These are phyloP conservation scores for Trichoderma atroviride DNA, from an alignment of 2,329 filamentous ascomycete genomes.

Conservation along the genomic window DNA sequence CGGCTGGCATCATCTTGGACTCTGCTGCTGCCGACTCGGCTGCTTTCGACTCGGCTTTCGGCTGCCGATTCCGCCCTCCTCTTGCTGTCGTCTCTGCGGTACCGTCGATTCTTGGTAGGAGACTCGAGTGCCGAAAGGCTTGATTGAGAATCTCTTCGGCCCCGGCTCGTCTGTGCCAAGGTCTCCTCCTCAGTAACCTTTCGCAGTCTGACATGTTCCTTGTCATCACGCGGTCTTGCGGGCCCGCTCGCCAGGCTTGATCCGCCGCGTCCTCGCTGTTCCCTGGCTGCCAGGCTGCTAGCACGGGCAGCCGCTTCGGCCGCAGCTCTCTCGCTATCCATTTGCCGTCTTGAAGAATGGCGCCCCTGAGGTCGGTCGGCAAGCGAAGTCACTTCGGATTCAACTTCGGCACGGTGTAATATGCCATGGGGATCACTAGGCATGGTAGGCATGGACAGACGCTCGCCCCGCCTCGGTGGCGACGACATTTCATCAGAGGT, in stretches of 20 bases:
- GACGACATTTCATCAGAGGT: conserved; percentile 34
- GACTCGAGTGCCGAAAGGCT: conserved; percentile 61
- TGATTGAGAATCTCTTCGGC: conserved; percentile 56
- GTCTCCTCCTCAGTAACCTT: conserved; percentile 64
- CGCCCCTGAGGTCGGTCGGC: conserved; percentile 46
- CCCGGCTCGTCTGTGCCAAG: conserved; percentile 48
- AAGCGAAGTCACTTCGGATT: conserved; percentile 38
- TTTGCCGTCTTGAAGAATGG: conserved; percentile 50
- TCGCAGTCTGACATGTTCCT: conserved; percentile 61
- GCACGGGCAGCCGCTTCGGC: conserved; percentile 53
- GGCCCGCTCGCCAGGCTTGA: conserved; percentile 49
- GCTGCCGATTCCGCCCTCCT: conserved; percentile 51
- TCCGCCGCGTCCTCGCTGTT: conserved; percentile 44
- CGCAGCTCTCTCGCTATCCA: conserved; percentile 50
- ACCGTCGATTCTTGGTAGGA: conserved; percentile 49
- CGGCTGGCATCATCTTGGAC: conserved; percentile 42
- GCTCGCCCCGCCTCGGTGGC: conserved; percentile 39
- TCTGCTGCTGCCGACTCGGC: conserved; percentile 43
- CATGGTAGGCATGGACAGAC: conserved; percentile 56
- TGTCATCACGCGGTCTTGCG: conserved; percentile 62
- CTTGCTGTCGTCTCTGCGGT: conserved; percentile 57
- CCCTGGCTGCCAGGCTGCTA: conserved; percentile 52
- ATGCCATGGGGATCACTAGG: conserved; percentile 55
- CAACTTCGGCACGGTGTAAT: conserved; percentile 37
- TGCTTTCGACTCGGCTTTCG: conserved; percentile 48